Evolutionary conservation across 495 filamentous ascomycete genomes (phyloP), one percentile per base, ranked within the genome.

Genomic region (Penicillium simplicissimum): DNA sequence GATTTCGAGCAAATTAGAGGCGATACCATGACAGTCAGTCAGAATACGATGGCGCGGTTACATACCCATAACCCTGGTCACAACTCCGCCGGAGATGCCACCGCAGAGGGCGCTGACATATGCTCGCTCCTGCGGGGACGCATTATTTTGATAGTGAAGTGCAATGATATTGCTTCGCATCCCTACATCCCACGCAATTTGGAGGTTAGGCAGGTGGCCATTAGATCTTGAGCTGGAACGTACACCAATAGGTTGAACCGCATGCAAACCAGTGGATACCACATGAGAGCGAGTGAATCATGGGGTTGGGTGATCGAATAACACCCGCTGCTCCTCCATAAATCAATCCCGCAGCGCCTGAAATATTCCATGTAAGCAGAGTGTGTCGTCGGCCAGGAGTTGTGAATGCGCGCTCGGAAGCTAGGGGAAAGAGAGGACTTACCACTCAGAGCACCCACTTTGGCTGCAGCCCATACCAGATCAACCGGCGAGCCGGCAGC

Each of bases 261-360:
- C 96, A 83, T 40, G 81, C 76, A 75, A 89, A 90, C 83, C 89
- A 96, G 75, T 96, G 92, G 42, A 90, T 77, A 37, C 90, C 88
- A 33, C 87, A 85, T 56, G 86, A 83, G 37, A 87, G 48, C 6
- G 91, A 86, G 76, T 93, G 95, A 6, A 96, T 73, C 9, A 83
- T 73, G 11, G 86, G 81, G 40, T 88, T 86, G 17, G 77, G 83
- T 25, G 87, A 88, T 67, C 86, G 81, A 34, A 92, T 65, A 33
- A 91, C 87, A 28, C 89, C 91, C 35, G 78, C 73, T 43, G 84
- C 80, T 53, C 88, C 88, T 58, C 93, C 93, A 57, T 87, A 74
- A 28, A 93, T 65, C 28, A 92, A 65, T n/a, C 94, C 95, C 38
- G 83, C 77, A 53, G 79, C 76, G 60, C 90, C 91, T 96, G 15